These are phyloP conservation scores for Fusarium napiforme DNA, from an alignment of 2,329 filamentous ascomycete species.

Conservation along the genomic window DNA sequence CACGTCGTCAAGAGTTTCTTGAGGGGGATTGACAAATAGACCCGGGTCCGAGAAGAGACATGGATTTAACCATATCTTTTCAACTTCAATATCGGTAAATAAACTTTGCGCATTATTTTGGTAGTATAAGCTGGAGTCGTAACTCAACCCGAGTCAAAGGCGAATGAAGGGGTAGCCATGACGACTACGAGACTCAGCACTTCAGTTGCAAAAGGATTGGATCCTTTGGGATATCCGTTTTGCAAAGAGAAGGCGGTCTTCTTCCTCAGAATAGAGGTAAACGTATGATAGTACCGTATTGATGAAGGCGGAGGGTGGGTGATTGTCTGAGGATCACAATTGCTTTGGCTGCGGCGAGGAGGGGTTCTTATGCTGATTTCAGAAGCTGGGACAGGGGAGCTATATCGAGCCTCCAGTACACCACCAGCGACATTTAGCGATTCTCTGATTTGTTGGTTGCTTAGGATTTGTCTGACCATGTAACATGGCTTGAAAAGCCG, in stretches of 20 bases:
- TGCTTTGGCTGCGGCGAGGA: neutral
- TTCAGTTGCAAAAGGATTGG: neutral
- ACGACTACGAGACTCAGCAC: rapidly evolving
- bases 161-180: rapidly evolving
- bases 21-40: no score
- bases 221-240: no score
- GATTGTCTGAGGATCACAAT: neutral
- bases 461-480: neutral
- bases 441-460: neutral
- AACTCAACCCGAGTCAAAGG: no score
- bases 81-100: no score
- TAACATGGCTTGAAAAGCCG: neutral
- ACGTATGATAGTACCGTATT: neutral
- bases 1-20: no score
- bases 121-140: no score
- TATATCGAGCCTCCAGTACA: rapidly evolving
- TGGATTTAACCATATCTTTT: no score
- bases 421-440: neutral
- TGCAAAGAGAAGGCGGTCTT: neutral
- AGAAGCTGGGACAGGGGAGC: rapidly evolving
- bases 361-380: neutral
- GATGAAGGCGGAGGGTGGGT: neutral
- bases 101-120: no score
- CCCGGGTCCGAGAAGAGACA: no score
- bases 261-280: neutral